Evolutionary conservation across 2,329 filamentous ascomycete genomes (phyloP).

Genomic region (Dendrostoma leiphaemia): DNA sequence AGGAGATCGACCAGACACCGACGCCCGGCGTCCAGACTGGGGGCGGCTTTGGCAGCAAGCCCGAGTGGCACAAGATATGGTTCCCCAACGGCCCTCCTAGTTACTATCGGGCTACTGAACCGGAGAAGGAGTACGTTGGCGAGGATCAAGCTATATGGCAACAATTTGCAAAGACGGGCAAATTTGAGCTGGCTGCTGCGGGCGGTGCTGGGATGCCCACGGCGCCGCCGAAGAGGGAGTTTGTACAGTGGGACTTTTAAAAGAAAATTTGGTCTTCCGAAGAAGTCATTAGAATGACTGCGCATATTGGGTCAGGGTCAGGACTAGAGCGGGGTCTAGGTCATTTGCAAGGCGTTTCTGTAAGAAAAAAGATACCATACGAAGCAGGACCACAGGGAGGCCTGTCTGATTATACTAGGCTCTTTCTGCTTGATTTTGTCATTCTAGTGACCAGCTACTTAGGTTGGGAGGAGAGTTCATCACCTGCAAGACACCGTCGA

Average conservation of each 20-base stretch:
- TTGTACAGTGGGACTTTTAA: constrained; percentile 70
- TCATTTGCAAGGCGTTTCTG: too few relatives aligned
- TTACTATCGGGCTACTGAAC: constrained; percentile 63
- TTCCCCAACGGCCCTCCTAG: constrained; percentile 69
- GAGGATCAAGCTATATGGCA: constrained; percentile 31
- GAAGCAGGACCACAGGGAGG: too few relatives aligned
- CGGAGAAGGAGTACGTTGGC: constrained; percentile 41
- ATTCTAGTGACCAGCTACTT: too few relatives aligned
- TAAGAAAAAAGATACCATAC: too few relatives aligned
- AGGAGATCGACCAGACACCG: constrained; percentile 34
- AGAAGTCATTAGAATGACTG: too few relatives aligned
- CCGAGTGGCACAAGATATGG: constrained; percentile 67
- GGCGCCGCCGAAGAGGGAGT: constrained; percentile 75
- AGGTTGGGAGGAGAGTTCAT: too few relatives aligned
- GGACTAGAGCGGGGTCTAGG: too few relatives aligned
- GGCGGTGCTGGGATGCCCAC: constrained; percentile 64
- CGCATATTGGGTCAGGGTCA: too few relatives aligned
- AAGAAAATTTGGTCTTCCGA: too few relatives aligned
- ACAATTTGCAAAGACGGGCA: constrained; percentile 61
- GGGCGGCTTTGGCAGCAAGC: constrained; percentile 51
- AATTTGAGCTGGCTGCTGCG: constrained; percentile 53
- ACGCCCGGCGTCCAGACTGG: constrained; percentile 44
- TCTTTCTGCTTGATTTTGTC: too few relatives aligned
- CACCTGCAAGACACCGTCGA: too few relatives aligned
- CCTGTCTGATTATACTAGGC: too few relatives aligned